Base-by-base conservation (phyloP, 345 rosid genomes). In the Dipteronia sinensis region DNA sequence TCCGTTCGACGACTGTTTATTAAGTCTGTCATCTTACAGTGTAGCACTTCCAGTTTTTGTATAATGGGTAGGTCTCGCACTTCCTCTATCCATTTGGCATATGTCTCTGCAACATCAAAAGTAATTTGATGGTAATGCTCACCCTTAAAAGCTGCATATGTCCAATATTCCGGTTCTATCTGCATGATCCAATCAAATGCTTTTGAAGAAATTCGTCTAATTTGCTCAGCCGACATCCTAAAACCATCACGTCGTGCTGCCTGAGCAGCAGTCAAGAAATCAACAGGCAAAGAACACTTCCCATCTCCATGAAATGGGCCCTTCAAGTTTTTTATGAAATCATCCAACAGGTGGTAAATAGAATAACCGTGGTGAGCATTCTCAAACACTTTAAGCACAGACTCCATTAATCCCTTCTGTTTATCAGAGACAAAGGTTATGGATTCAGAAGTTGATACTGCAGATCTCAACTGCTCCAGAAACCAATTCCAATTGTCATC, bases 301-400 rank as follows among this genome's bases (percentile, higher is more conserved):
- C 98, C 97, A 51, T 92, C 98, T 67, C 95, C 98, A 58, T 84
- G 87, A 82, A 95, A 93, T 17, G 98, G 98, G 65, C 90, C 98
- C 87, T 82, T 83, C 79, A 88, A 83, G 78, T 85, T 88, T 80
- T 82, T 85, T 88, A 87, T 88, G 78, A 93, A 90, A 83, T 86
- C 88, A 80, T 92, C 97, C 82, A 90, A 83, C 83, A 95, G 84
- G 78, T 90, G 90, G 81, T 83, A 91, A 74, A 93, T 81, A 15
- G 96, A 92, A 79, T 89, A 92, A 56, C 96, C 98, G 77, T 88
- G 85, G 83, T 87, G 85, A 16, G 91, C 82, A 74, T 89, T 87
- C 80, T 87, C 91, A 80, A 93, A 95, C 67, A 91, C 76, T 83
- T 93, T 87, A 74, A 82, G 80, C 80, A 90, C 96, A 38, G 81